Percentiles rank a stretch among this genome's conserved stretches.
These are phyloP conservation scores for Beauveria scarabaeidicola DNA, from an alignment of 2,329 filamentous ascomycete species.

Conservation along the genomic window DNA sequence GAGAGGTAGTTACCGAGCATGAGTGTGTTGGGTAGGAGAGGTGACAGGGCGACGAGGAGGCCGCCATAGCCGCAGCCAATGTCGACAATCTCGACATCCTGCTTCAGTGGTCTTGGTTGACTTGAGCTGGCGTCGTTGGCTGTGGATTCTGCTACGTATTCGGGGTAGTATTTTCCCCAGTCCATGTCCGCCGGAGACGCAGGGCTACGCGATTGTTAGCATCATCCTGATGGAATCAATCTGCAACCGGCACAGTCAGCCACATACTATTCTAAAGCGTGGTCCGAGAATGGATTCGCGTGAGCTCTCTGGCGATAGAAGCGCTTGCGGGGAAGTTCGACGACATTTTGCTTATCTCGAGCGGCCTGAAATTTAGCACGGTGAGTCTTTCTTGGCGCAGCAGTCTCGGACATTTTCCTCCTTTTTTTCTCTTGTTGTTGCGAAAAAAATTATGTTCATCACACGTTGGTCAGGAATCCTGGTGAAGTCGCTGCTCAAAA, in stretches of 20 bases:
- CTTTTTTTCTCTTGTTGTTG: neutral
- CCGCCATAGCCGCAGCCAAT: slow-evolving; percentile 97
- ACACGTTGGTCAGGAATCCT: neutral
- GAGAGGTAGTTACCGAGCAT: slow-evolving; percentile 55
- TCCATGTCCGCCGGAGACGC: slow-evolving; percentile 76
- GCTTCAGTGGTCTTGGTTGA: slow-evolving; percentile 27
- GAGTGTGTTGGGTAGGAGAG: slow-evolving; percentile 70
- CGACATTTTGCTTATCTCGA: slow-evolving; percentile 40
- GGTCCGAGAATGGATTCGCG: slow-evolving; percentile 96
- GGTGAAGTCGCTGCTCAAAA: neutral
- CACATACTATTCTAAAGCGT: slow-evolving; percentile 76
- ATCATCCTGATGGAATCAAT: neutral
- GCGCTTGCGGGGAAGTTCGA: slow-evolving; percentile 79
- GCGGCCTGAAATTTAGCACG: slow-evolving; percentile 56
- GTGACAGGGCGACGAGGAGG: slow-evolving; percentile 75
- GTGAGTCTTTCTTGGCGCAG: slow-evolving; percentile 51
- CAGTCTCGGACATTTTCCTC: slow-evolving; percentile 20
- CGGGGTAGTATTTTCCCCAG: slow-evolving; percentile 78
- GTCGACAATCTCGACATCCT: slow-evolving; percentile 84
- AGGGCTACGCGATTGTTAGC: slow-evolving; percentile 50
- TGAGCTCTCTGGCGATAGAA: slow-evolving; percentile 95
- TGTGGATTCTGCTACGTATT: slow-evolving; percentile 45
- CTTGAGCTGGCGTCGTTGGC: slow-evolving; percentile 18
- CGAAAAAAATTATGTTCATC: too few species aligned
- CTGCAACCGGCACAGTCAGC: neutral